Evolutionary conservation across 164 flowering plant species (phyloP).

Genomic region (Akebia trifoliata): DNA sequence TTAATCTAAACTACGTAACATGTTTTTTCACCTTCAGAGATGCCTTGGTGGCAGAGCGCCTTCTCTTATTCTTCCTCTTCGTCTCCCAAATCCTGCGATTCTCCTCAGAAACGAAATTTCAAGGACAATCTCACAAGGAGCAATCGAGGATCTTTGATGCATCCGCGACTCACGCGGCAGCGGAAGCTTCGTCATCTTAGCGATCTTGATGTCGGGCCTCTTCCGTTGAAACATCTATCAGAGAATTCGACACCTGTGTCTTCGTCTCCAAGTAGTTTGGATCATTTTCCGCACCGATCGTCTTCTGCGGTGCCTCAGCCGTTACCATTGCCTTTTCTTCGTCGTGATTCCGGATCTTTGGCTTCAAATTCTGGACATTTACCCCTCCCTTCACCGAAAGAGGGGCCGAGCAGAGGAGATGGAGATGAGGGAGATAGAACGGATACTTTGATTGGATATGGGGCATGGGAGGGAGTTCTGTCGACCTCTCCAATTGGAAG

Average conservation of each 20-base stretch:
- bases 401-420: conserved; percentile 9
- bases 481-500: conserved; percentile 1
- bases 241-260: conserved; percentile 3
- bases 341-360: conserved; percentile 1
- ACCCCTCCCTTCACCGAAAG: conserved; percentile 33
- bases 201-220: conserved; percentile 16
- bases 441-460: conserved; percentile 13
- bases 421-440: conserved; percentile 7
- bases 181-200: conserved; percentile 23
- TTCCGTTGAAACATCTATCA: not conserved
- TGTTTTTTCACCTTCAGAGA: conserved; percentile 22
- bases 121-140: conserved; percentile 9
- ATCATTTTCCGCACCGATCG: not conserved
- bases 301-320: conserved; percentile 19
- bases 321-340: conserved; percentile 17
- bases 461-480: not conserved
- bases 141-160: conserved; percentile 1
- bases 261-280: not conserved
- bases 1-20: too few relatives aligned
- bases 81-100: conserved; percentile 4
- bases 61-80: conserved; percentile 24
- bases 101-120: conserved; percentile 6
- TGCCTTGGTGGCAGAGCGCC: conserved; percentile 41
- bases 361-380: not conserved
- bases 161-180: conserved; percentile 25